Evolutionary conservation across 129 eudicot species (phyloP), one percentile per base, ranked within the genome.

Genomic region (Flaveria sonorensis): DNA sequence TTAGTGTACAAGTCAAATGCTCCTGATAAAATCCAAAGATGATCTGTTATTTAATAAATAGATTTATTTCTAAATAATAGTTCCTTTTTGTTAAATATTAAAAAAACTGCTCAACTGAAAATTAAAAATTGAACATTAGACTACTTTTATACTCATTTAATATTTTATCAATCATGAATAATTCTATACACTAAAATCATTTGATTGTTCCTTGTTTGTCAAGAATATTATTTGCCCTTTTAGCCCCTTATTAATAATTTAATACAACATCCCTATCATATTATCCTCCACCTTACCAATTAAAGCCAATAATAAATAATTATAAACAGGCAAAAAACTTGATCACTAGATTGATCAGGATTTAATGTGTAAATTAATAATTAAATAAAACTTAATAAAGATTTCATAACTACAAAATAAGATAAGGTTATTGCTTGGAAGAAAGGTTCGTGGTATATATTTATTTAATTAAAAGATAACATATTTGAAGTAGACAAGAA

Each of bases 401-500:
- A 30, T 23, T 60, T 24, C 10, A 56, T 42, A 14, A 51, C 51
- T 5, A 66, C 6, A 23, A 26, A 55, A 13, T 36, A 56, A 46
- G 30, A 43, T 63, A 70, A 78, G 68, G 61, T 45, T 70, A 57
- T 70, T 77, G 70, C 70, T 78, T 69, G 70, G 50, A 69, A 78
- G 50, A 32, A 68, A 77, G 56, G 69, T 18, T 12, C 66, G 9
- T 77, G 68, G 68, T 21, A 77, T 68, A 21, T 57, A 26, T 36
- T 36, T 30, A 30, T 30, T 36, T 11, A 69, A 69, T 7, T 12
- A 57, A 28, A 56, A 78, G 82, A 78, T 78, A 78, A 78, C 28
- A 60, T 20, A 57, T 43, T 78, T 78, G 82, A 56, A 78, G 82
- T 57, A 36, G 48, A 48, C n/a, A 78, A 70, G 60, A 36, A 70